A percentile compares a stretch with the other conserved stretches of the same genome.
Conservation (phyloP, 1,284 basidiomycete genomes). For the Microbotryomycetes sp. region DNA sequence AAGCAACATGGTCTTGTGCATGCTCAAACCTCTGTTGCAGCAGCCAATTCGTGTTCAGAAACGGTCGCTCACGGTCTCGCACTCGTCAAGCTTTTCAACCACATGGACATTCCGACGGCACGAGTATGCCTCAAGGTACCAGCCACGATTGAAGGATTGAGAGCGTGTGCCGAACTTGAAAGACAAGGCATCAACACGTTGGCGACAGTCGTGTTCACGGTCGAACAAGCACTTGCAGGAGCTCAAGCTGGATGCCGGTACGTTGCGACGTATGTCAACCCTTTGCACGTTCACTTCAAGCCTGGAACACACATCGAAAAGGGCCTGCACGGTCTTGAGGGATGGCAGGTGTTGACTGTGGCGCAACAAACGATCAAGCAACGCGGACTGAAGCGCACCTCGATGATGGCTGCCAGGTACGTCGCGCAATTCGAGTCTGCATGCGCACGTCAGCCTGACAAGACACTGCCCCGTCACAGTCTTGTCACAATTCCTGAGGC, state of each 20-base stretch:
- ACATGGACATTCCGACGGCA: constrained; percentile 17
- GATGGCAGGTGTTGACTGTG: constrained; percentile 30
- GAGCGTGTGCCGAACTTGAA: constrained; percentile 33
- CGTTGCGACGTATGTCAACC: constrained; percentile 40
- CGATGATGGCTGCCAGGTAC: constrained; percentile 37
- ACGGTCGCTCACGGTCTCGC: constrained; percentile 34
- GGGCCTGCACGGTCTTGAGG: constrained; percentile 33
- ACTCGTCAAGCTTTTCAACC: constrained; percentile 29
- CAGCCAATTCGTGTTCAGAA: constrained; percentile 23
- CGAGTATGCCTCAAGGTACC: constrained; percentile 43
- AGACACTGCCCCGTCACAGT: constrained; percentile 7
- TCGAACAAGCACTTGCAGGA: constrained; percentile 39
- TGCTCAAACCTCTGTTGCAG: constrained; percentile 33
- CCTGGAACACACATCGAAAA: constrained; percentile 28
- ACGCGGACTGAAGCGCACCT: constrained; percentile 17
- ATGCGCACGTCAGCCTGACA: neutral
- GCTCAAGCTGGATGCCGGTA: constrained; percentile 38
- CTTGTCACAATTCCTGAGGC: constrained; percentile 34
- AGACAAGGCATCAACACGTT: constrained; percentile 37
- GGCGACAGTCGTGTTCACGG: constrained; percentile 38
- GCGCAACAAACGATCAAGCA: constrained; percentile 31
- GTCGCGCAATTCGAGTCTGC: constrained; percentile 1
- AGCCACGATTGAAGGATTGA: constrained; percentile 38
- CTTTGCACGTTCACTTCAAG: constrained; percentile 40
- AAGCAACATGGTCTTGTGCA: constrained; percentile 31